Evolutionary conservation across 1,284 basidiomycete species (phyloP), one percentile per base, ranked within the genome.

Genomic region (Malassezia cuniculi): DNA sequence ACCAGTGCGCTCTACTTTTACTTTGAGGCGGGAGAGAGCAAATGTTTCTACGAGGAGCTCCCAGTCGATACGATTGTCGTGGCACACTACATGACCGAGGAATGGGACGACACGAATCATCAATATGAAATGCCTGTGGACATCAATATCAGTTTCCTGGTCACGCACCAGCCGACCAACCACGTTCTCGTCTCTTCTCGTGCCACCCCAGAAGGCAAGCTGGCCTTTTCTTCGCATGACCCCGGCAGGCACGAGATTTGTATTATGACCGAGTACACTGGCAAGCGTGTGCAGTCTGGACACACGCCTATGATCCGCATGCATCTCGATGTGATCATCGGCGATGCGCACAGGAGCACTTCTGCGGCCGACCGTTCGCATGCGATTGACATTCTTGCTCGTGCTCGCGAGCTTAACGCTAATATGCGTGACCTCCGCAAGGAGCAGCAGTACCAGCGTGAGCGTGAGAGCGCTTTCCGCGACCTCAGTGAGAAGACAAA

Each of bases 391-490:
- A 74, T 97, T 25, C 80, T 87, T 0, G 69, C 76, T 37, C 86
- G 85, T 66, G 76, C 97, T 31, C 77, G 84, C 21, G 89, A 95
- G 53, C 73, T 99, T 41, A 97, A 95, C 70, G 75, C 78, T 54
- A 89, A 87, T 68, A 73, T 99, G 37, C 80, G 84, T 63, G 87
- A 94, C 61, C 82, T 97, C 51, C 75, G 85, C 39, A 75, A 85
- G 29, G 93, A 97, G 70, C 93, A 99, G 71, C 85, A 93, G 68
- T 99, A 93, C 66, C 89, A 97, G 72, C 76, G 93, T 30, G 90
- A 99, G 50, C 43, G 71, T 43, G 93, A 99, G 70, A 75, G 81
- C n/a, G 79, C 81, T 52, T 99, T 85, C 68, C 74, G 93, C 28
- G 73, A 90, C 68, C 69, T 94, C 46, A 85, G 82, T 55, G 93